Conservation (phyloP, 345 rosid genomes). For the Hibiscus trionum region DNA sequence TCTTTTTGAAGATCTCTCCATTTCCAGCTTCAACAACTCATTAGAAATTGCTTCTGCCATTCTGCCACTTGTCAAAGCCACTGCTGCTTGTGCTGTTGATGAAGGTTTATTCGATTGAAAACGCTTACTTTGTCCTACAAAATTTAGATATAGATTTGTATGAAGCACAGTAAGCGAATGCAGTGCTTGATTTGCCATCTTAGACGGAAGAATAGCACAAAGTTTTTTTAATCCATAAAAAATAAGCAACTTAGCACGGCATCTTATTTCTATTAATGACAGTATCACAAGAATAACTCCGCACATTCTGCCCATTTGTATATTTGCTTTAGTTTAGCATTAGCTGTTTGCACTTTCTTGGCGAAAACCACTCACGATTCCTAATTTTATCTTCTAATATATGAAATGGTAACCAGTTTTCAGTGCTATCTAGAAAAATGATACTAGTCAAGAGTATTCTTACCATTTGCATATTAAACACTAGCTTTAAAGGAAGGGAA, state of each 20-base stretch:
- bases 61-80: conserved; percentile 68
- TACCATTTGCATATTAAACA: not conserved
- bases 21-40: conserved; percentile 60
- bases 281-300: not conserved
- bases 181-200: conserved; percentile 4
- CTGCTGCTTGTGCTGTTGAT: conserved; percentile 80
- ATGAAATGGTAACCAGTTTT: not conserved
- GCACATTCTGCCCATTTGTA: not conserved
- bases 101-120: conserved; percentile 76
- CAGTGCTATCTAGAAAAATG: not conserved
- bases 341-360: not conserved
- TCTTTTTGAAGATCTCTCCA: conserved; percentile 41
- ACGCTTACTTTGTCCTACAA: conserved; percentile 72
- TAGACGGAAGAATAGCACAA: not conserved
- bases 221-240: not conserved
- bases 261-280: too few relatives aligned
- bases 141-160: not conserved
- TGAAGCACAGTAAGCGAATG: not conserved
- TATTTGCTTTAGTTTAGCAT: not conserved
- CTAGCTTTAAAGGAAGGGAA: not conserved
- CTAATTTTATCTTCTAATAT: not conserved
- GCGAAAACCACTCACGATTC: not conserved
- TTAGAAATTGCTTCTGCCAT: conserved; percentile 49
- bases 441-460: not conserved
- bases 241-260: not conserved